Evolutionary conservation across 176 grass and related monocot species (phyloP).

Genomic region (Oryza brachyantha): DNA sequence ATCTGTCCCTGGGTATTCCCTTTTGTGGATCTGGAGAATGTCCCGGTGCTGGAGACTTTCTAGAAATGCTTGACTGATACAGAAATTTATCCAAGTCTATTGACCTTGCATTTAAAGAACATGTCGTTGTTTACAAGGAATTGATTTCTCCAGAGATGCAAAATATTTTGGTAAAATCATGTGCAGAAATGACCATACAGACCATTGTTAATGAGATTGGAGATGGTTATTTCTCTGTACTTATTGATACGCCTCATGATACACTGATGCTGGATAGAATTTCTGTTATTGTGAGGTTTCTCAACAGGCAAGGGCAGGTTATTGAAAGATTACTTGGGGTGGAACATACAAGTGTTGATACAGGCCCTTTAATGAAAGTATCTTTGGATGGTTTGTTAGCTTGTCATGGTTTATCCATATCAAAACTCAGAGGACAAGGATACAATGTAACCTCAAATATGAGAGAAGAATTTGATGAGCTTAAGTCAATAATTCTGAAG

Average conservation of each 20-base stretch:
- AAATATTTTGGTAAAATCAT: not conserved
- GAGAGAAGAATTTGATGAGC: not conserved
- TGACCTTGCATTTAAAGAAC: not conserved
- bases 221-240: not conserved
- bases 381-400: no score
- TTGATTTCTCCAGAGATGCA: not conserved
- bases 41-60: not conserved
- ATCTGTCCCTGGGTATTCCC: not conserved
- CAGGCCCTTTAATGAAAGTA: not conserved
- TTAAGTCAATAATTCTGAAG: not conserved
- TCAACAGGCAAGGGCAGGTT: not conserved
- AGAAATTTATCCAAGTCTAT: not conserved
- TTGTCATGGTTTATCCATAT: no score
- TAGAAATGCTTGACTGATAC: not conserved
- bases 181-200: not conserved
- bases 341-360: not conserved
- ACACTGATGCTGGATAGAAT: not conserved
- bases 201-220: constrained; percentile 8
- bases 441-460: not conserved
- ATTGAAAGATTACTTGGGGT: constrained; percentile 1
- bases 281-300: not conserved
- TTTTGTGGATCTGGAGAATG: not conserved
- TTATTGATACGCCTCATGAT: constrained; percentile 8
- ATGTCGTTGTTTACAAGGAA: not conserved
- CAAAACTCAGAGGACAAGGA: not conserved